Evolutionary conservation across 2,329 filamentous ascomycete genomes (phyloP), one percentile per base, ranked within the genome.

Genomic region (Thelonectria blattea): DNA sequence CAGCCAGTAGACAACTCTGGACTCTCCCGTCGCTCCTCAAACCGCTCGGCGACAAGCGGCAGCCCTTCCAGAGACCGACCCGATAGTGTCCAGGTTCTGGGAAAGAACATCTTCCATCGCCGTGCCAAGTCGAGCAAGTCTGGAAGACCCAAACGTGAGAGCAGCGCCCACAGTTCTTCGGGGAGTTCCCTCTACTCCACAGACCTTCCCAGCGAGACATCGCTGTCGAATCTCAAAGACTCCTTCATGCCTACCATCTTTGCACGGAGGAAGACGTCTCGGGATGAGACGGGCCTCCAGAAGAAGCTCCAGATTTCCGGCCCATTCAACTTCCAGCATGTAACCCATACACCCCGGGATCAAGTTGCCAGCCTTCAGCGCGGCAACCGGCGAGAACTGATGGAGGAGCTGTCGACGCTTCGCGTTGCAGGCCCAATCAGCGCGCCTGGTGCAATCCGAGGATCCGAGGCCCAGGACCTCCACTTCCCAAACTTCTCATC

Each of bases 281-380:
- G 75, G 18, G 75, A 78, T 46, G 74, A 77, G 24, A 61, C 68
- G 49, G 52, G 65, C 52, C 46, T 64, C 3, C 65, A 72, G 54
- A 82, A 74, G 67, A 81, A 78, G 63, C 69, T 82, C 51, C 80
- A 82, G 55, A 89, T 89, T 55, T 89, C 87, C 1, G 82, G 79
- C 1, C 87, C 87, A 3, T 89, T 87, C 74, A 88, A 89, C 76
- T 89, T 89, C 62, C 86, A 88, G 69, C 87, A 89, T 72, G 79
- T 89, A 34, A 81, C 83, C 4, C 86, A 88, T 70, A 85, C 83
- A 12, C 76, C 80, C 12, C 81, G 81, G 48, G 81, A 86, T 30
- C 76, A 81, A 51, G 60, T 82, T 3, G 73, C 79, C 4, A 76
- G 75, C 56, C 62, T 80, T 7, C 75, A 78, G 43, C 73, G 75